phyloP scores from a whole-genome alignment of 2,329 filamentous ascomycete genomes.

The Boeremia lycopersici region DNA sequence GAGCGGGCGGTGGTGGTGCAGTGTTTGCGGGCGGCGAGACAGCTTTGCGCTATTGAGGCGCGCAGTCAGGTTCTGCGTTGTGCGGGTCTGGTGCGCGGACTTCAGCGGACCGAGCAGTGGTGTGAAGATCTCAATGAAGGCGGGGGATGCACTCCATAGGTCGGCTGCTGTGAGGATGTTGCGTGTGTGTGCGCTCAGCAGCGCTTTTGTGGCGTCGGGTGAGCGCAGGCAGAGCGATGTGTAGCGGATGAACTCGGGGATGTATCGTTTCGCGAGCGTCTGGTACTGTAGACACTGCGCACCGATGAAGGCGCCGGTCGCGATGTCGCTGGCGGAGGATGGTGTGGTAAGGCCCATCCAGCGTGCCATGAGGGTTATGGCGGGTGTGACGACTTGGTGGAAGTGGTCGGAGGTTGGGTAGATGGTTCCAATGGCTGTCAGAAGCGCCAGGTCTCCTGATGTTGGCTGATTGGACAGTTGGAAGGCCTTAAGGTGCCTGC shows the following conservation, averaged over 20 bases:
- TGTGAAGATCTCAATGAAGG: slow-evolving; percentile 79
- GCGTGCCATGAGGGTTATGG: slow-evolving; percentile 80
- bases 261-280: slow-evolving; percentile 79
- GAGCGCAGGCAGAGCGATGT: slow-evolving; percentile 70
- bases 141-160: slow-evolving; percentile 73
- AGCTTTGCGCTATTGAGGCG: slow-evolving; percentile 68
- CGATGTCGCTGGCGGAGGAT: slow-evolving; percentile 67
- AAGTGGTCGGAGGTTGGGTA: slow-evolving; percentile 98
- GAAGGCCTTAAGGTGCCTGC: slow-evolving; percentile 68
- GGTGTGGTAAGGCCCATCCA: slow-evolving; percentile 82
- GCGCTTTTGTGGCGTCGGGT: slow-evolving; percentile 47
- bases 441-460: slow-evolving; percentile 77
- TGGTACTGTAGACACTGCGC: slow-evolving; percentile 85
- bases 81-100: slow-evolving; percentile 44
- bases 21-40: slow-evolving; percentile 76
- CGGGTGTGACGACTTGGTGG: slow-evolving; percentile 90
- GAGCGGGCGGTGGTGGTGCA: slow-evolving; percentile 87
- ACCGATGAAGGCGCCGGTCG: slow-evolving; percentile 77
- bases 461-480: slow-evolving; percentile 60
- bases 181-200: slow-evolving; percentile 67
- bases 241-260: slow-evolving; percentile 88
- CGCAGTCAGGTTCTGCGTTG: slow-evolving; percentile 66
- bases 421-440: slow-evolving; percentile 81
- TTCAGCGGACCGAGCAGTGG: slow-evolving; percentile 56
- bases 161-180: slow-evolving; percentile 73